phyloP scores from a whole-genome alignment of 73 alveolate species.

The Tetrahymena malaccensis region DNA sequence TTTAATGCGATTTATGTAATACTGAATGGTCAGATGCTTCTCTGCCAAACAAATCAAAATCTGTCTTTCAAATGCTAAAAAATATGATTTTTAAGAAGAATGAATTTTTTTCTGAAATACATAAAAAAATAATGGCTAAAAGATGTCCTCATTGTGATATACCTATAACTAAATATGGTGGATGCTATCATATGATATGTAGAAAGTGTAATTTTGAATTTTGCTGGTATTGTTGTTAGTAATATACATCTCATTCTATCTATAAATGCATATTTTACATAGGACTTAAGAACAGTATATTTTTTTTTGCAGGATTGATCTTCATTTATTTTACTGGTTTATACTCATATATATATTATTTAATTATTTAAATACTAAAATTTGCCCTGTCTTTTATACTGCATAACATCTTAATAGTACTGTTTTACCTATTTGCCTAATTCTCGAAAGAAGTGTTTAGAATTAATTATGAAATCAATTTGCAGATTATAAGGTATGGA shows the following conservation, averaged over 20 bases:
- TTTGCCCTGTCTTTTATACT: neutral
- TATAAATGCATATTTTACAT: neutral
- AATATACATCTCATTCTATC: neutral
- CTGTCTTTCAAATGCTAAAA: neutral
- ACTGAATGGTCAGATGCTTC: neutral
- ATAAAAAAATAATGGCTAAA: neutral
- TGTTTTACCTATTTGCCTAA: neutral
- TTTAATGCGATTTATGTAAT: neutral
- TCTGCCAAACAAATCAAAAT: neutral
- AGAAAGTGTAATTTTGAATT: neutral
- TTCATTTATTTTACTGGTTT: neutral
- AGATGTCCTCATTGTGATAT: neutral
- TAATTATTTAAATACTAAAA: neutral
- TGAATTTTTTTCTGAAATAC: neutral
- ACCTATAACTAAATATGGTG: neutral
- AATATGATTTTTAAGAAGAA: neutral
- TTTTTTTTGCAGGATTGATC: neutral
- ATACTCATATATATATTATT: neutral
- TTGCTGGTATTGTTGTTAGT: neutral
- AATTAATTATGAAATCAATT: neutral
- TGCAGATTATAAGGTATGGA: neutral
- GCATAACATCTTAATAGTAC: neutral
- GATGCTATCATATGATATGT: neutral
- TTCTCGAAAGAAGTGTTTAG: neutral
- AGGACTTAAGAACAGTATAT: neutral